Percentiles rank a stretch among this genome's conserved stretches.
These are phyloP conservation scores for Ceratocystis harringtonii DNA, from an alignment of 2,329 filamentous ascomycete genomes.

Conservation along the genomic window DNA sequence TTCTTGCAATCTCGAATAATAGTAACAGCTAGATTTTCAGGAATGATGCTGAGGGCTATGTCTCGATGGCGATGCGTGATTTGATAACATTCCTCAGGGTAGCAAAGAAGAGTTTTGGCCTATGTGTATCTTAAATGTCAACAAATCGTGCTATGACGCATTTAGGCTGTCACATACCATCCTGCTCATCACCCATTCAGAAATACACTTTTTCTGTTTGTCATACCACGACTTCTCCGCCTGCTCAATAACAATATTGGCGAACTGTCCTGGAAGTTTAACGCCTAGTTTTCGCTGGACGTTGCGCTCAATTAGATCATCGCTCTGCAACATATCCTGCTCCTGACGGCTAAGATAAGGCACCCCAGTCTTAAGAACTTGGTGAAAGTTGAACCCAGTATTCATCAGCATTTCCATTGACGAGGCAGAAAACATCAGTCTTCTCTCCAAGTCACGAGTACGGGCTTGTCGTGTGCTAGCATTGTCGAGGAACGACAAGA, in stretches of 20 bases:
- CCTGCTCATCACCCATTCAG: not conserved
- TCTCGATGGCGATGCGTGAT: not conserved
- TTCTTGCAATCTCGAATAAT: not conserved
- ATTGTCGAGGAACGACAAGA: slow-evolving; percentile 16
- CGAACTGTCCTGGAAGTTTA: not conserved
- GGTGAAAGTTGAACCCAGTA: slow-evolving; percentile 21
- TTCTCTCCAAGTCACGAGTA: not conserved
- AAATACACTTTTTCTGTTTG: not conserved
- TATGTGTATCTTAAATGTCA: not conserved
- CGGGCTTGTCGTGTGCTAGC: not conserved
- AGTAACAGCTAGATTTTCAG: not conserved
- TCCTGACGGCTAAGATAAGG: slow-evolving; percentile 21
- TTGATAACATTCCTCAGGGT: not conserved
- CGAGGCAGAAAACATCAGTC: slow-evolving; percentile 21
- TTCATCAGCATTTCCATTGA: slow-evolving; percentile 23
- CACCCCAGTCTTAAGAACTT: slow-evolving; percentile 22
- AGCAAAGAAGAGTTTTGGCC: not conserved
- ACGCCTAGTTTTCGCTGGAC: not conserved
- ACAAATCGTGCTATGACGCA: not conserved
- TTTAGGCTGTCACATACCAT: not conserved
- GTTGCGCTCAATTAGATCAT: not conserved
- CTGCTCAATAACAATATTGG: not conserved
- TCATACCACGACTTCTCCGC: not conserved
- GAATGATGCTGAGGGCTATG: not conserved
- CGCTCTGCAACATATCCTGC: not conserved